A percentile compares a stretch with the other conserved stretches of the same genome.
These are phyloP conservation scores for Kluyveromyces marxianus DNA, from an alignment of 1,139 yeast genomes.

Conservation along the genomic window DNA sequence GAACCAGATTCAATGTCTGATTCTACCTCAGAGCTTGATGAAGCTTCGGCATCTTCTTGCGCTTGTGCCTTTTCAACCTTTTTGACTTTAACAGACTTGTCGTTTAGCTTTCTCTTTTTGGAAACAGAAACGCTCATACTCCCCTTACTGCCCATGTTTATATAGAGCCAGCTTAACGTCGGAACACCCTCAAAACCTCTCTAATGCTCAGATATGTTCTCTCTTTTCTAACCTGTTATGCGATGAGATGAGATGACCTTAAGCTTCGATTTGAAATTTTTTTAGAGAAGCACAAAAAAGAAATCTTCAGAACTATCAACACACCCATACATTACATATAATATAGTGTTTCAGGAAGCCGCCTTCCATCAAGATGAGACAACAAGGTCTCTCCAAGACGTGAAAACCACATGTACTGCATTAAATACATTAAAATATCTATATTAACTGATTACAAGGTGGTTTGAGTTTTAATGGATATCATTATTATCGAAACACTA, in stretches of 20 bases:
- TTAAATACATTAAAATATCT: too few relatives aligned
- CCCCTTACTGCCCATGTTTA: slow-evolving; percentile 3
- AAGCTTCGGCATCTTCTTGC: background rate
- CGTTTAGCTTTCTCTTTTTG: slow-evolving; percentile 8
- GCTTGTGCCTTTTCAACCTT: background rate
- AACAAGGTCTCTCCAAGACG: too few relatives aligned
- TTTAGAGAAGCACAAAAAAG: background rate
- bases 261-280: background rate
- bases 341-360: background rate
- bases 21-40: background rate
- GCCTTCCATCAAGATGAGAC: background rate
- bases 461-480: too few relatives aligned
- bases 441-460: too few relatives aligned
- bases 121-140: slow-evolving; percentile 4
- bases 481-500: too few relatives aligned
- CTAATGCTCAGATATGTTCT: background rate
- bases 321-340: slow-evolving; percentile 2
- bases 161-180: background rate
- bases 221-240: background rate
- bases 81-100: slow-evolving; percentile 1
- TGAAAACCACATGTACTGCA: too few relatives aligned
- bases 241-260: slow-evolving; percentile 2
- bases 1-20: background rate
- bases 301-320: background rate
- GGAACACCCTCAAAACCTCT: background rate